Evolutionary conservation across 2,329 filamentous ascomycete species (phyloP), one percentile per base, ranked within the genome.

Genomic region (Aspergillus eucalypticola): DNA sequence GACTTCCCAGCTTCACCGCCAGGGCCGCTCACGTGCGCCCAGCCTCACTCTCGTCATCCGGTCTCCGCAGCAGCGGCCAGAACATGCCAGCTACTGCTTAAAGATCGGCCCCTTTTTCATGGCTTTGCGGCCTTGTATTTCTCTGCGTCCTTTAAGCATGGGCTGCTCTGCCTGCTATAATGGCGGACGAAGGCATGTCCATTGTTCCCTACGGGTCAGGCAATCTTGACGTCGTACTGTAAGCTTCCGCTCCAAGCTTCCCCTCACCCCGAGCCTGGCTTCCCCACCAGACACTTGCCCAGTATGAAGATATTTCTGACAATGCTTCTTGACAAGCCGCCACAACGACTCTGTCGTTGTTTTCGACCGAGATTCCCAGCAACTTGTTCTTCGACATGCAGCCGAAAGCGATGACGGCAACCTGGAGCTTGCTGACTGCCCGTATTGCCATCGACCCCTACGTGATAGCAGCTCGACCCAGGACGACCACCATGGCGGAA

Each of bases 261-360:
- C 17, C 15, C 6, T 41, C 19, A 35, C 32, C 8, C 19, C 41
- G 10, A 44, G 41, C 21, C 17, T 44, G 19, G 32, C 17, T 41
- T 25, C 39, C n/a, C 25, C 17, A 17, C n/a, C 15, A 46, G 21
- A 17, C 8, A 32, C 17, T 21, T 38, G 25, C 21, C 25, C 8
- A n/a, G 10, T 44, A 35, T 25, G 41, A 21, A 32, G 17, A 17
- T 54, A 3, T 25, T 52, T 53, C 66, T 69, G 60, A 71, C 57
- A 15, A 46, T 39, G 51, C 21, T 56, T 21, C n/a, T 49, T 54
- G 21, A 19, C 51, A 70, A 98, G 95, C 55, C 95, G 94, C 63
- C 92, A 97, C 75, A 90, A 91, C 72, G 92, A 96, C 78, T 90
- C 93, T 21, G 88, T 99, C 59, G 95, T 99, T 48, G 88, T 98